Conservation (phyloP, 2,329 filamentous ascomycete genomes). For the Trichophyton simii region DNA sequence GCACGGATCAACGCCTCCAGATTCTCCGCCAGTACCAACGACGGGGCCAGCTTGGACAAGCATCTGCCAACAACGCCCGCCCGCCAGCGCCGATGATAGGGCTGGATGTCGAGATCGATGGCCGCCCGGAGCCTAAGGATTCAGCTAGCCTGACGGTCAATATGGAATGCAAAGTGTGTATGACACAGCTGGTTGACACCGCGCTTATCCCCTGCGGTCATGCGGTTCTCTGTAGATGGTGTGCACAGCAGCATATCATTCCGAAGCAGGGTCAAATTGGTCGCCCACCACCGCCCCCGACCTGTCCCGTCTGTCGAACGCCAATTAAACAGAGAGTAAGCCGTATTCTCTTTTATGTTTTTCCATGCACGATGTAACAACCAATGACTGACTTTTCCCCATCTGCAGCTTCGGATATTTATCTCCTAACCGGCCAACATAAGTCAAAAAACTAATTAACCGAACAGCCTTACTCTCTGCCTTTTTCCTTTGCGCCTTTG, state of each 20-base stretch:
- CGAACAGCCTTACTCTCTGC: no score
- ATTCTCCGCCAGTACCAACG: background rate
- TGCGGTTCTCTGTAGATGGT: slow-evolving; percentile 44
- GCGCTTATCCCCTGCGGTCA: slow-evolving; percentile 44
- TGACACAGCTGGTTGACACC: slow-evolving; percentile 40
- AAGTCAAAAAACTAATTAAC: no score
- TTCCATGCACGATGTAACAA: no score
- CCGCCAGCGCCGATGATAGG: slow-evolving; percentile 13
- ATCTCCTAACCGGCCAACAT: no score
- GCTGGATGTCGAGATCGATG: slow-evolving; percentile 35
- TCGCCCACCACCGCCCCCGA: slow-evolving; percentile 5
- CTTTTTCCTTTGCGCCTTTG: no score
- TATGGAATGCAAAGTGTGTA: slow-evolving; percentile 43
- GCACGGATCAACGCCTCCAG: no score
- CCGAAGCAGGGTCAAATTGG: slow-evolving; percentile 24
- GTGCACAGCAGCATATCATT: slow-evolving; percentile 40
- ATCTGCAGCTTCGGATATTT: no score
- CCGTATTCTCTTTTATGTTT: background rate
- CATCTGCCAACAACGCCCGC: background rate
- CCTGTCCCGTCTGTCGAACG: slow-evolving; percentile 22
- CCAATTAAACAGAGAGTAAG: slow-evolving; percentile 20
- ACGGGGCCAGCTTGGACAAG: background rate
- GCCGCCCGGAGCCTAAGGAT: slow-evolving; percentile 36
- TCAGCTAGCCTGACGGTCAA: slow-evolving; percentile 39
- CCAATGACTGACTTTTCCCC: no score